These are phyloP conservation scores for Sesbania bispinosa DNA, from an alignment of 306 rosid species.

Conservation along the genomic window DNA sequence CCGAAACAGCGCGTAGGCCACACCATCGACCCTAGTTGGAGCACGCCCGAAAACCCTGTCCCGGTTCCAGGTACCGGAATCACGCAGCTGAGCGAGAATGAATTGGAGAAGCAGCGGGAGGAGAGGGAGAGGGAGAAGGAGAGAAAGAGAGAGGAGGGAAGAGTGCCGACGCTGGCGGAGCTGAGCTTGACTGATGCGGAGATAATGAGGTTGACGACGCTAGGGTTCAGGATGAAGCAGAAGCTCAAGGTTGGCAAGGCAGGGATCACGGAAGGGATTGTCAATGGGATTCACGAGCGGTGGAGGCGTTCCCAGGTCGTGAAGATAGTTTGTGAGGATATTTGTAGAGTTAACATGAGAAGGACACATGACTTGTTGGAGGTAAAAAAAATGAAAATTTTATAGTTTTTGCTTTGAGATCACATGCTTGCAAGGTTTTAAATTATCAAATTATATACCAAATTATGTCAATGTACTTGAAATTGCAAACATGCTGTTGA, in stretches of 20 bases:
- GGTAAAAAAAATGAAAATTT: constrained; percentile 34
- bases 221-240: constrained; percentile 56
- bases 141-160: constrained; percentile 32
- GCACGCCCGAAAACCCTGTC: constrained; percentile 73
- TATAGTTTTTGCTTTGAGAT: too few species aligned
- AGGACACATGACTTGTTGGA: constrained; percentile 89
- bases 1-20: constrained; percentile 66
- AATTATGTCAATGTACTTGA: too few species aligned
- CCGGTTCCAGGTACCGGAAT: constrained; percentile 63
- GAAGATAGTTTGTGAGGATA: constrained; percentile 71
- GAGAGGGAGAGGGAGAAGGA: constrained; percentile 7
- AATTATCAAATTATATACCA: too few species aligned
- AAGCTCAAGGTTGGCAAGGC: constrained; percentile 82
- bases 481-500: too few species aligned
- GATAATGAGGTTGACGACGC: constrained; percentile 50
- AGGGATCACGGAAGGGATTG: constrained; percentile 86
- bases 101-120: constrained; percentile 43
- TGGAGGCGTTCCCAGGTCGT: constrained; percentile 78
- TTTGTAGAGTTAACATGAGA: constrained; percentile 77
- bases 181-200: constrained; percentile 58
- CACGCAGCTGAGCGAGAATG: constrained; percentile 45
- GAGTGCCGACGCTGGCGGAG: constrained; percentile 79
- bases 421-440: too few species aligned
- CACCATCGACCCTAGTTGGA: constrained; percentile 79
- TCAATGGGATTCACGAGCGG: constrained; percentile 84